A percentile compares a stretch with the other conserved stretches of the same genome.
Conservation (phyloP, 2,329 filamentous ascomycete genomes). For the Myriangium duriaei region DNA sequence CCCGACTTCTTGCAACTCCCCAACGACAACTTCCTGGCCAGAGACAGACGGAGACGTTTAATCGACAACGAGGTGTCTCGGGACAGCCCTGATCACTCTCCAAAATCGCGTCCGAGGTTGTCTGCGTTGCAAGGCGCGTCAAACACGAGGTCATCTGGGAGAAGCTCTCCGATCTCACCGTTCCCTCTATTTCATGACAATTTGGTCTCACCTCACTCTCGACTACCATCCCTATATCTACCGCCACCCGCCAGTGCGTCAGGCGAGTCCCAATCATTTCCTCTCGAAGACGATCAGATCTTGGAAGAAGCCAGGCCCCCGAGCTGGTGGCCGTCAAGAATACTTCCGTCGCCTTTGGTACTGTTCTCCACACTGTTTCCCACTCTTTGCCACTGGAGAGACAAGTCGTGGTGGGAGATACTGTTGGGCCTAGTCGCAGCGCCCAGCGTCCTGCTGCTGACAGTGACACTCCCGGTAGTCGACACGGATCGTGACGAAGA, state of each 20-base stretch:
- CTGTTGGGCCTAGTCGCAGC: conserved; percentile 69
- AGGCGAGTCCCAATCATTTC: conserved; percentile 36
- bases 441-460: conserved; percentile 82
- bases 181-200: conserved; percentile 54
- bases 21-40: neutral
- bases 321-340: conserved; percentile 68
- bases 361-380: conserved; percentile 71
- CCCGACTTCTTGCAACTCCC: neutral
- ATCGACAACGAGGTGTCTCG: neutral
- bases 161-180: conserved; percentile 40
- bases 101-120: conserved; percentile 21
- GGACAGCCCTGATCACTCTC: conserved; percentile 15
- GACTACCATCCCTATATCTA: conserved; percentile 44
- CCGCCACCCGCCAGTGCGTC: conserved; percentile 38
- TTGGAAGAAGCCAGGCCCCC: conserved; percentile 28
- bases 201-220: conserved; percentile 31
- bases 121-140: conserved; percentile 31
- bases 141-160: conserved; percentile 15
- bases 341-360: conserved; percentile 60
- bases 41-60: neutral
- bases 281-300: conserved; percentile 27
- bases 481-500: conserved; percentile 50
- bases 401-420: conserved; percentile 77
- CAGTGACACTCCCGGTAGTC: conserved; percentile 82
- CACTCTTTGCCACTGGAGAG: conserved; percentile 67